Evolutionary conservation across 179 eudicot species (phyloP).

Genomic region (Vitellaria paradoxa): DNA sequence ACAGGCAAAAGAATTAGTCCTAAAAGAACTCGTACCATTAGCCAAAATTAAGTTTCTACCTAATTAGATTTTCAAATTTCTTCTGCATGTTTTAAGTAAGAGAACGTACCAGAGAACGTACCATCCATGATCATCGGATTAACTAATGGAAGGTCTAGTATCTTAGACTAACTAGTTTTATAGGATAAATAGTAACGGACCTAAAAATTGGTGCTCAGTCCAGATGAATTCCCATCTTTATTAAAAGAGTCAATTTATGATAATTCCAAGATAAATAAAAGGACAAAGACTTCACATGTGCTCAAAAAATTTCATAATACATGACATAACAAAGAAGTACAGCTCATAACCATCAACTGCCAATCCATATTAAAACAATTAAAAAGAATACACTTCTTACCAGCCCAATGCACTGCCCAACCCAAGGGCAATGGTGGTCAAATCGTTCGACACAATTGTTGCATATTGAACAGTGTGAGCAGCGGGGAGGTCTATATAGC

Average conservation of each 20-base stretch:
- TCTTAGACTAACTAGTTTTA: neutral
- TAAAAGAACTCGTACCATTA: too few relatives aligned
- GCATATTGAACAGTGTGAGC: constrained; percentile 53
- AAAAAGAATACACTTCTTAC: constrained; percentile 22
- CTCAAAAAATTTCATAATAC: too few relatives aligned
- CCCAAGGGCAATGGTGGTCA: constrained; percentile 60
- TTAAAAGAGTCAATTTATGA: too few relatives aligned
- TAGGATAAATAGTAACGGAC: too few relatives aligned
- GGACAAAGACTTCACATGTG: too few relatives aligned
- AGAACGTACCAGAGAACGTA: too few relatives aligned
- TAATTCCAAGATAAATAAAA: too few relatives aligned
- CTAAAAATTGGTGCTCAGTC: too few relatives aligned
- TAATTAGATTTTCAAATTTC: neutral
- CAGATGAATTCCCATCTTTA: too few relatives aligned
- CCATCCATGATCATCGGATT: neutral
- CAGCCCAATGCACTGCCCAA: constrained; percentile 49
- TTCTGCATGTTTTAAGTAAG: neutral
- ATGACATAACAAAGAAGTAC: neutral
- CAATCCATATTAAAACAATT: neutral
- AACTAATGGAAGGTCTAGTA: neutral
- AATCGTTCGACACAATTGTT: constrained; percentile 49
- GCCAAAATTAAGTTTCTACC: too few relatives aligned
- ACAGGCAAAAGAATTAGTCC: too few relatives aligned
- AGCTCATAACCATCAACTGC: neutral
- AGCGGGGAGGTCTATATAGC: constrained; percentile 55